phyloP scores from a whole-genome alignment of 2,329 filamentous ascomycete genomes.

The Macrophomina pseudophaseolina region DNA sequence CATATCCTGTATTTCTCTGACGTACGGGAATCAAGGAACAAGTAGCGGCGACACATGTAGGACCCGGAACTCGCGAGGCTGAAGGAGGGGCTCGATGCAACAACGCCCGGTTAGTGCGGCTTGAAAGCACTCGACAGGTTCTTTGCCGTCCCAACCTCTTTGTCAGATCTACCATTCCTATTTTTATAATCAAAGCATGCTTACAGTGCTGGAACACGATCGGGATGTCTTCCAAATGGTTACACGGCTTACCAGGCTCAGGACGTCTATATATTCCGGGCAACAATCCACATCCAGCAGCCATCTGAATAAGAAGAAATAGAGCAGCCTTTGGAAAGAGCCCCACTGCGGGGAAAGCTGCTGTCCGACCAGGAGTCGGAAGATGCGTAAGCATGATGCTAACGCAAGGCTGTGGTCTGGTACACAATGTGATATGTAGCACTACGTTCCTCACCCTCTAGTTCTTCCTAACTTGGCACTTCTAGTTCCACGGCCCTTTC shows the following conservation, averaged over 20 bases:
- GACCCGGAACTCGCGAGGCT: not conserved
- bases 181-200: not conserved
- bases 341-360: not conserved
- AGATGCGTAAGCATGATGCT: not conserved
- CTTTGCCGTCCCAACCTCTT: not conserved
- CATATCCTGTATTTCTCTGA: not conserved
- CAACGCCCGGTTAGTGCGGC: constrained; percentile 1
- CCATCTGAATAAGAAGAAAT: too few relatives aligned
- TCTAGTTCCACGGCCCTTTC: constrained; percentile 31
- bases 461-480: constrained; percentile 1
- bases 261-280: not conserved
- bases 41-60: not conserved
- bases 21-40: not conserved
- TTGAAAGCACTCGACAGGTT: not conserved
- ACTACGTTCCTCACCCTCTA: not conserved
- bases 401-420: not conserved
- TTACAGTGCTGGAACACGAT: too few relatives aligned
- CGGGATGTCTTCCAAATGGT: not conserved
- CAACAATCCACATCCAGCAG: too few relatives aligned
- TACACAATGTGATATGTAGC: not conserved
- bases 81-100: constrained; percentile 4
- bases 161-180: not conserved
- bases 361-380: not conserved
- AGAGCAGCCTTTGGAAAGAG: not conserved
- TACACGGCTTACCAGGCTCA: too few relatives aligned